Percentiles rank a stretch among this genome's conserved stretches.
phyloP scores from a whole-genome alignment of 352 stramenopile genomes.

The Globisporangium emineosum region DNA sequence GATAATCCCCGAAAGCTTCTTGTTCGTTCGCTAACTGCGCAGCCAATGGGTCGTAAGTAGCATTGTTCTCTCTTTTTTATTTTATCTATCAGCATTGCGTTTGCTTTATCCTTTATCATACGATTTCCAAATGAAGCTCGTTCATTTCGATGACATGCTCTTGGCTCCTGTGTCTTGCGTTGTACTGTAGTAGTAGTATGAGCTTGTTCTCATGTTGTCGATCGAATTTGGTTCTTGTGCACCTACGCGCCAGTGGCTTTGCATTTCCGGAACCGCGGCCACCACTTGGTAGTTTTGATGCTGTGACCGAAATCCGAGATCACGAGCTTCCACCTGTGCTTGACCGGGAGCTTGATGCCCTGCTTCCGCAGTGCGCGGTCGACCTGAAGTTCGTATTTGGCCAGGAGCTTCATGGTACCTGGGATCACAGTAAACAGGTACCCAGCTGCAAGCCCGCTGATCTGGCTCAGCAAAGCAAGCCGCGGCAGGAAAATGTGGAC shows the following conservation, averaged over 20 bases:
- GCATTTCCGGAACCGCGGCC: slow-evolving; percentile 6
- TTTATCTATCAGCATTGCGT: slow-evolving; percentile 3
- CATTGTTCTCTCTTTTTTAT: not conserved
- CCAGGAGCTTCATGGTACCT: slow-evolving; percentile 9
- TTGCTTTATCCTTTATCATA: not conserved
- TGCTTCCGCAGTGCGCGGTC: slow-evolving; percentile 12
- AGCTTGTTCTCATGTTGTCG: not conserved
- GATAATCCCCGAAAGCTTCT: slow-evolving; percentile 47
- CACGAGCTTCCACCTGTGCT: slow-evolving; percentile 17
- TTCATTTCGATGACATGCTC: not conserved
- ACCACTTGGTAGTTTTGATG: slow-evolving; percentile 12
- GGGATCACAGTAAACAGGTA: slow-evolving; percentile 14
- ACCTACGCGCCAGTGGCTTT: not conserved
- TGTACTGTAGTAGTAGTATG: too few species aligned
- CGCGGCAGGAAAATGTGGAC: slow-evolving; percentile 44
- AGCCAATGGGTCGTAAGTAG: not conserved
- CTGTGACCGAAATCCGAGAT: slow-evolving; percentile 6
- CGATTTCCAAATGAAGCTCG: not conserved
- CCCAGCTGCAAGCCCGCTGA: slow-evolving; percentile 49
- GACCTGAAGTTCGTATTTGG: slow-evolving; percentile 3
- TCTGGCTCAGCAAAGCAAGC: slow-evolving; percentile 46
- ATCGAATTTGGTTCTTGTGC: not conserved
- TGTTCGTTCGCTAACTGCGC: slow-evolving; percentile 7
- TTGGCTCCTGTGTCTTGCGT: not conserved
- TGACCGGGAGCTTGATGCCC: slow-evolving; percentile 15